These are phyloP conservation scores for Penicillium verhagenii DNA, from an alignment of 495 filamentous ascomycete species.

Conservation along the genomic window DNA sequence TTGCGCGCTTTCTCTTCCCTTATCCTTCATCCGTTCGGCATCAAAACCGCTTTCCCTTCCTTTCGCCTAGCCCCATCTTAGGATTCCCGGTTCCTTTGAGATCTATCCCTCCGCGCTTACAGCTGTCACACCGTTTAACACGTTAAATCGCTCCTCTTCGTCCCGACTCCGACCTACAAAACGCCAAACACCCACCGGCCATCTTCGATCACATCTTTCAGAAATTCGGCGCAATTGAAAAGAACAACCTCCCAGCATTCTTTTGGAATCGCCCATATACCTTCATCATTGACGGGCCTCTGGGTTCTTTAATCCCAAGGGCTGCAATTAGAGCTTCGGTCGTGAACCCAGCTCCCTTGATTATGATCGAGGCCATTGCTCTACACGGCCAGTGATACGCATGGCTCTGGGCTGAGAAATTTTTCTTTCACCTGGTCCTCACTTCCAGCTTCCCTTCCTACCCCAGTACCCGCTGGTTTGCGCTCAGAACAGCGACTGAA, in stretches of 20 bases:
- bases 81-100: not conserved
- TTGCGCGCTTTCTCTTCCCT: conserved; percentile 20
- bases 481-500: conserved; percentile 15
- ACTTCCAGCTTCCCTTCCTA: conserved; percentile 32
- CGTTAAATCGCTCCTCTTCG: not conserved
- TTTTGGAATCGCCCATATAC: not conserved
- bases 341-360: conserved; percentile 10
- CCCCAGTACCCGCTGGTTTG: conserved; percentile 21
- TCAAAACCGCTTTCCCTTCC: not conserved
- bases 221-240: not conserved
- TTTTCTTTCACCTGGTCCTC: conserved; percentile 11
- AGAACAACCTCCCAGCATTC: not conserved
- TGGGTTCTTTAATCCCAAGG: not conserved
- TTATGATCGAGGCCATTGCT: conserved; percentile 26
- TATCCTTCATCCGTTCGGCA: not conserved
- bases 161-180: not conserved
- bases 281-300: not conserved
- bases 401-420: conserved; percentile 32
- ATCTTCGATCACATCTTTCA: not conserved
- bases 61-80: not conserved
- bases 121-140: not conserved
- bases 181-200: not conserved
- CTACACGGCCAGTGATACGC: conserved; percentile 24
- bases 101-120: not conserved
- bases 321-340: not conserved